Conservation (phyloP, 805 yeast genomes). For the Candida nitratophila region DNA sequence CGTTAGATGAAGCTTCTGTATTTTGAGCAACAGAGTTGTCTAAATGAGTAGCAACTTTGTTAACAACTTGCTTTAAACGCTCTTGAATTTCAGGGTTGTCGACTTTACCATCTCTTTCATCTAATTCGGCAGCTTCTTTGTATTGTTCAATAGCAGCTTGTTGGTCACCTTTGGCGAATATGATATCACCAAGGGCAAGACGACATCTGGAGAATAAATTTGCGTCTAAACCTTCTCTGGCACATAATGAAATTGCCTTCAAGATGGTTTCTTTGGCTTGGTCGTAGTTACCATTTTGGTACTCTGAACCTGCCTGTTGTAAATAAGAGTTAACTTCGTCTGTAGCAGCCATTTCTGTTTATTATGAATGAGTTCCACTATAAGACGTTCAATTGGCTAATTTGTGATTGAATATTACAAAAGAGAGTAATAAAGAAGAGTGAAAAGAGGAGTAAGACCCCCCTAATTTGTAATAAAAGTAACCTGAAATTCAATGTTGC, state of each 20-base stretch:
- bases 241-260: slow-evolving; percentile 15
- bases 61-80: slow-evolving; percentile 17
- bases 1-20: slow-evolving; percentile 16
- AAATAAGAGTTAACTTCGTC: slow-evolving; percentile 14
- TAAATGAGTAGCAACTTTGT: slow-evolving; percentile 14
- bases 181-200: slow-evolving; percentile 21
- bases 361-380: too few species aligned
- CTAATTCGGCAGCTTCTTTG: slow-evolving; percentile 22
- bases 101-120: slow-evolving; percentile 24
- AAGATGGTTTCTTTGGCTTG: slow-evolving; percentile 13
- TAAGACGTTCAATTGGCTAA: background rate
- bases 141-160: slow-evolving; percentile 21
- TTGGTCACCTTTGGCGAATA: slow-evolving; percentile 15
- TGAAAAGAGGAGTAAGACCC: too few species aligned
- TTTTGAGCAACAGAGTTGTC: slow-evolving; percentile 16
- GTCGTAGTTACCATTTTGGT: slow-evolving; percentile 3
- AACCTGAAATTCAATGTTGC: too few species aligned
- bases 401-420: background rate
- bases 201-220: slow-evolving; percentile 19
- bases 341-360: slow-evolving; percentile 15
- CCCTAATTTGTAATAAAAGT: too few species aligned
- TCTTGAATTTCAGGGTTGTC: slow-evolving; percentile 25
- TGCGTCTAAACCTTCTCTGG: slow-evolving; percentile 16
- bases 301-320: slow-evolving; percentile 9
- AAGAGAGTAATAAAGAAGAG: background rate